Evolutionary conservation across 805 yeast species (phyloP).

Genomic region (Metschnikowia matae): DNA sequence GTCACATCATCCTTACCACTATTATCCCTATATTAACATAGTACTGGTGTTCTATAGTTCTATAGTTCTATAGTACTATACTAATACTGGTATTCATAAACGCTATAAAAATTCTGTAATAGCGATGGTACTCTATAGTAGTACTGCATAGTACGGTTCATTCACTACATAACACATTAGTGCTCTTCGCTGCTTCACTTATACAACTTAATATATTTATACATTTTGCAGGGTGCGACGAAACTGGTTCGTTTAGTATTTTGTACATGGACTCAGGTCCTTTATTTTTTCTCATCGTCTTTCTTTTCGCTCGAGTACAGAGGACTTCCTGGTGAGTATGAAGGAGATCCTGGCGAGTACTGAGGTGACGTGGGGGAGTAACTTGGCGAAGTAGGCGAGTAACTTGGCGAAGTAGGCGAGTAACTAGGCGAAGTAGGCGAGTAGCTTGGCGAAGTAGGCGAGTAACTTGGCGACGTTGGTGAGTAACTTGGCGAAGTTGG

Average conservation of each 20-base stretch:
- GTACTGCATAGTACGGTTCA: neutral
- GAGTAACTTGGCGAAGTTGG: constrained; percentile 27
- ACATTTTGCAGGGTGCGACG: constrained; percentile 3
- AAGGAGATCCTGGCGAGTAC: constrained; percentile 38
- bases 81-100: no score
- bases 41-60: no score
- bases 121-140: no score
- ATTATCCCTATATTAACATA: no score
- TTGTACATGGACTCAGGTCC: constrained; percentile 6
- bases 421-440: constrained; percentile 25
- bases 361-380: constrained; percentile 19
- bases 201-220: neutral
- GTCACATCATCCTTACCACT: no score
- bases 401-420: constrained; percentile 24
- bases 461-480: constrained; percentile 26
- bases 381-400: constrained; percentile 23
- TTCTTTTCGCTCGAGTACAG: constrained; percentile 23
- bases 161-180: neutral
- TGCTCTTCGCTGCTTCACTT: neutral
- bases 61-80: no score
- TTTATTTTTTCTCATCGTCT: constrained; percentile 16
- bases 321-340: constrained; percentile 57
- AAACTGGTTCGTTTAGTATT: constrained; percentile 5
- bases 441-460: constrained; percentile 25
- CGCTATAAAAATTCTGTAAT: no score